Evolutionary conservation across 345 rosid species (phyloP), one percentile per base, ranked within the genome.

Genomic region (Raphanus sativus): DNA sequence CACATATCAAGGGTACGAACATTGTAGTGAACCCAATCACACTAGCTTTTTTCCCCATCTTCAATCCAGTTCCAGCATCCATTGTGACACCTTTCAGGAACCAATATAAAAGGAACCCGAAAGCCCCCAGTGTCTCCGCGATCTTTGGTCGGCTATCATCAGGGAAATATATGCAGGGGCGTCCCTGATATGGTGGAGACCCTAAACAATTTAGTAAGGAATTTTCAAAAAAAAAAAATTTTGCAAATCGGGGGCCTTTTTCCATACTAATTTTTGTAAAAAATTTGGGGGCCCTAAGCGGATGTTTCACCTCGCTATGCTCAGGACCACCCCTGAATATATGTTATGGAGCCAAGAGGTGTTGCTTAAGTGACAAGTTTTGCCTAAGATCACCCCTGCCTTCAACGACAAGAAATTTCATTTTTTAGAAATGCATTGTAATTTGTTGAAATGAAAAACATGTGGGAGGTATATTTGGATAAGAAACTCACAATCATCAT

Each of bases 11-110:
- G 8, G 90, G 96, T 2, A 65, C 68, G 1, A 80, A 0, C 62
- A 83, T 61, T 32, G 86, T 55, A 2, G 69, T 55, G 66, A 82
- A 5, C 5, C 82, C 87, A 5, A 83, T 63, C 50, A 74, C 71
- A 3, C n/a, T 12, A 12, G 82, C 16, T 15, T 79, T 83, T 69
- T 25, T 77, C 2, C 69, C 81, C 29, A 75, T 70, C 59, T 3
- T 77, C 11, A 61, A 4, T 5, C 71, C 69, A 24, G 73, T 24
- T 29, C 32, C 69, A 24, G 77, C 68, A 59, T 88, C 87, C 85
- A 83, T 84, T 69, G 87, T 86, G 69, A 88, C 86, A 52, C 81
- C 90, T 73, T 76, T 71, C 28, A 88, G 78, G 71, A 88, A 88
- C 69, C 85, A 66, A 72, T 81, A 85, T 16, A 86, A 1, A 48